Evolutionary conservation across 345 rosid species (phyloP), one percentile per base, ranked within the genome.

Genomic region (Hevea brasiliensis): DNA sequence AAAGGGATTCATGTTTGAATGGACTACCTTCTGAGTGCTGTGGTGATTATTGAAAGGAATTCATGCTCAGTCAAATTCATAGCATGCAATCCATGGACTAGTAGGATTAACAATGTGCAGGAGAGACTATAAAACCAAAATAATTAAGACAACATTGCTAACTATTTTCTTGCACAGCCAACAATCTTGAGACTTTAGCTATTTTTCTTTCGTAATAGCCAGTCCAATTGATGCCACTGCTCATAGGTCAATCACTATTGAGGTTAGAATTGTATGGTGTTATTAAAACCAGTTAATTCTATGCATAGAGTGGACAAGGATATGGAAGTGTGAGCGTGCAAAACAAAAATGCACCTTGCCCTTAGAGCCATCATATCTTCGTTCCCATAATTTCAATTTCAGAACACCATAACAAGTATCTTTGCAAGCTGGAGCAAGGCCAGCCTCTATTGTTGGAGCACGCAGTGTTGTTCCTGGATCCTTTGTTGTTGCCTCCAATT

Each of bases 381-480:
- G 87, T 77, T 90, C 97, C 97, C 97, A 92, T 29, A 94, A 80
- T 81, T 80, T 84, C 91, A 94, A 81, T 80, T 79, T 94, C 71
- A 94, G 73, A 53, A 76, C 86, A 71, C 92, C 91, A 51, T 72
- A 88, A 82, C 97, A 90, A 68, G 92, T 85, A 81, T 94, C 98
- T 74, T 83, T 92, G 72, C 98, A 94, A 76, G 97, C 98, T 27
- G 93, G 87, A 78, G 90, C 86, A 67, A 92, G 78, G 20, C 98
- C 98, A 74, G 87, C 82, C 85, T 92, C 98, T 27, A 37, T 6
- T 54, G 97, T 92, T 37, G 97, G 97, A 71, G 98, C 98, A 57
- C 97, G 97, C 75, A 94, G 82, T 68, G 97, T 73, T n/a, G 92
- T 87, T 37, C 98, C 98, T 1, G 82, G 81, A 76, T 92, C 89